Evolutionary conservation across 768 basidiomycete genomes (phyloP), one percentile per base, ranked within the genome.

Genomic region (Boletellus emodensis): DNA sequence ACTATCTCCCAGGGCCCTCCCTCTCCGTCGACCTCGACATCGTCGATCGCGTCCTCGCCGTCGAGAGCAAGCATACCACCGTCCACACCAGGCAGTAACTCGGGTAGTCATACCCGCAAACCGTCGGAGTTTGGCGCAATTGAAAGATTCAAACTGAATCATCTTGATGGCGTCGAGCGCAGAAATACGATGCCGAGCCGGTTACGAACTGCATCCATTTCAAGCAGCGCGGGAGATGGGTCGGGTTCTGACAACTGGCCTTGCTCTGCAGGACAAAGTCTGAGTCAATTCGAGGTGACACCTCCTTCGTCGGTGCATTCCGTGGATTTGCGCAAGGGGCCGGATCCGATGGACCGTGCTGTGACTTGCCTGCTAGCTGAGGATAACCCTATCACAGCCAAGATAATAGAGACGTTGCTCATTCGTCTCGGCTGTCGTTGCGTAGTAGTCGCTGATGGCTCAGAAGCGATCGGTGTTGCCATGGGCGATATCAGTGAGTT

Each of bases 361-460:
- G 85, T 98, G 47, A 96, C 94, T 36, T 94, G 92, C 62, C 68
- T 99, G 24, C 78, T 99, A 33, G 96, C 95, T 1, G 96, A 98
- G 67, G 94, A 98, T 61, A 98, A 99, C 62, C 96, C 96, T 2
- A 97, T 98, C 56, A 95, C 94, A 0, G 90, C 90, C 30, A 97
- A 98, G 75, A 97, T 99, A 43, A 85, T 97, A 43, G 94, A 97
- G 69, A 98, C 94, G 2, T 71, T 98, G 40, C 80, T 99, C 41
- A 88, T 91, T 53, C 85, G 94, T 33, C 80, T 98, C 53, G 96
- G 96, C 1, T 98, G 95, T 68, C 87, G 94, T 15, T 93, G 91
- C 66, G 87, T 97, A 10, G 90, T 97, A 9, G 96, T 97, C 15
- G 83, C 92, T 38, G 94, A 98, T 71, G 96, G 96, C 8, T 92